Conservation (phyloP, 176 grass and related monocot species). For the Avena eriantha region DNA sequence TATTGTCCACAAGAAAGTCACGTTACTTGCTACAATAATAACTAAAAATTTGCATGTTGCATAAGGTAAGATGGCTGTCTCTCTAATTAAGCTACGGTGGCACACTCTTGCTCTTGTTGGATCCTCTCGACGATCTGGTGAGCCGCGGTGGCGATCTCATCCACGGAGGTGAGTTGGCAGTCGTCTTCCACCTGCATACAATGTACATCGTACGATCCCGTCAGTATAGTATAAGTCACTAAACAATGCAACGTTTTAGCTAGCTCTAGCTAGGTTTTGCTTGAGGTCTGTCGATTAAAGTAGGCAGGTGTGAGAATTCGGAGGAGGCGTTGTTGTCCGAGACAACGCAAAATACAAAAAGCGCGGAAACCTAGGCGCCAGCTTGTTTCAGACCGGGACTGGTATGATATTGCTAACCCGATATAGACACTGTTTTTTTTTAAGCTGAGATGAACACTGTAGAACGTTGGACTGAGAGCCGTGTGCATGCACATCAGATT, state of each 20-base stretch:
- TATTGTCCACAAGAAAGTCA: conserved; percentile 37
- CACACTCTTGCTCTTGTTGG: conserved; percentile 49
- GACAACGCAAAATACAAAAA: conserved; percentile 52
- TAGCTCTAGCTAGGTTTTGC: conserved; percentile 30
- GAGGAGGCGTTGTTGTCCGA: conserved; percentile 23
- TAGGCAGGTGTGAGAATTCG: conserved; percentile 35
- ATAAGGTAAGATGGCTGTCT: conserved; percentile 5
- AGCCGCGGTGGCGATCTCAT: conserved; percentile 69
- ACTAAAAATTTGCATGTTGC: background rate
- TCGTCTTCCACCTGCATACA: conserved; percentile 63
- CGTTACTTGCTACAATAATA: conserved; percentile 31
- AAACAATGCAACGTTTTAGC: background rate
- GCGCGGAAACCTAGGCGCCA: conserved; percentile 42
- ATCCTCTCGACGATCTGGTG: conserved; percentile 76
- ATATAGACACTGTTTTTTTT: conserved; percentile 16
- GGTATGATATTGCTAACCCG: conserved; percentile 47
- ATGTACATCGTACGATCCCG: background rate
- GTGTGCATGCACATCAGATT: conserved; percentile 31
- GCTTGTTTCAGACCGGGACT: conserved; percentile 17
- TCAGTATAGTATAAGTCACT: background rate
- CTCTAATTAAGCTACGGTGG: conserved; percentile 17
- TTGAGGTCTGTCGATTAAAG: conserved; percentile 30
- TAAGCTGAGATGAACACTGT: background rate
- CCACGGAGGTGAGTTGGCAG: conserved; percentile 72
- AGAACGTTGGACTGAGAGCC: conserved; percentile 36